These are phyloP conservation scores for Adansonia grandidieri DNA, from an alignment of 441 rosid genomes.

Conservation along the genomic window DNA sequence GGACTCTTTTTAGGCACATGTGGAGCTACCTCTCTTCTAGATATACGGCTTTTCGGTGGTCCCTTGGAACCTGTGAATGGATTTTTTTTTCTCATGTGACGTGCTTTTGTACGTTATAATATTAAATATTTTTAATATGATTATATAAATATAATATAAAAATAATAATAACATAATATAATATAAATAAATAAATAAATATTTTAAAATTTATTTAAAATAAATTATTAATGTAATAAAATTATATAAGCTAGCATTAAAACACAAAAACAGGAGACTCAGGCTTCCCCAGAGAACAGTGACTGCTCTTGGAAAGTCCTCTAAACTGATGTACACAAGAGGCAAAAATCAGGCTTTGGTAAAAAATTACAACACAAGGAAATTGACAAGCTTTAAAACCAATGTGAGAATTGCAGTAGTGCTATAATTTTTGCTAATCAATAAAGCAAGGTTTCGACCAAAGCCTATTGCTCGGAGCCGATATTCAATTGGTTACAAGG, in stretches of 20 bases:
- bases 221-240: too few relatives aligned
- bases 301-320: neutral
- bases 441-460: neutral
- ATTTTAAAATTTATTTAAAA: too few relatives aligned
- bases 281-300: neutral
- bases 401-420: neutral
- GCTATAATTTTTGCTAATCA: neutral
- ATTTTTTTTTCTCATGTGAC: conserved; percentile 10
- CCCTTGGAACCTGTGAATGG: neutral
- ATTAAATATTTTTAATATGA: too few relatives aligned
- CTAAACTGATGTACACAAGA: neutral
- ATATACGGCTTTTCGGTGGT: neutral
- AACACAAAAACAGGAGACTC: neutral
- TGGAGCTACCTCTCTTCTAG: neutral
- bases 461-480: conserved; percentile 16
- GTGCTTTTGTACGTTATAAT: neutral
- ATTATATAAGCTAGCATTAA: too few relatives aligned
- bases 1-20: neutral
- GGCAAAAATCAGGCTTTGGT: neutral
- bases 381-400: neutral
- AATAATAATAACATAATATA: too few relatives aligned
- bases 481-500: conserved; percentile 32
- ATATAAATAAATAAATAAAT: too few relatives aligned
- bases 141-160: too few relatives aligned
- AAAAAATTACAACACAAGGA: neutral